These are phyloP conservation scores for Arabis alpina DNA, from an alignment of 345 rosid genomes.

Conservation along the genomic window DNA sequence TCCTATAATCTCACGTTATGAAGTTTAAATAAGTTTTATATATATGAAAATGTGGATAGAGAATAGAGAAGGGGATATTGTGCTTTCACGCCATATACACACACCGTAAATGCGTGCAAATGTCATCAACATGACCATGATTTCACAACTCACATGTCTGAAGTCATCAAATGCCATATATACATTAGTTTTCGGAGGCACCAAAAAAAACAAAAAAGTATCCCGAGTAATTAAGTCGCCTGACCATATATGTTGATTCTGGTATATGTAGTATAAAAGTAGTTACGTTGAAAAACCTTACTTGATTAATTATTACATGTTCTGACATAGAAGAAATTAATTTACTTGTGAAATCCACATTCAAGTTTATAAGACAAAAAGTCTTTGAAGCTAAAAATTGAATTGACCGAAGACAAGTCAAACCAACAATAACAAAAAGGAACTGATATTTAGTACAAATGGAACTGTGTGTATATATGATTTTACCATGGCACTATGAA, in stretches of 20 bases:
- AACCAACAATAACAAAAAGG: not conserved
- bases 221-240: too few species aligned
- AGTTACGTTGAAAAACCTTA: too few species aligned
- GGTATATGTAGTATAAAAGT: too few species aligned
- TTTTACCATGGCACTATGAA: not conserved
- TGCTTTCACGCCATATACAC: constrained; percentile 17
- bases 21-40: not conserved
- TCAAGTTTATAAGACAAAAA: not conserved
- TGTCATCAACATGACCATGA: constrained; percentile 17
- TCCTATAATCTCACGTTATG: not conserved
- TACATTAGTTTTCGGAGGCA: too few species aligned
- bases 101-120: not conserved
- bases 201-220: too few species aligned
- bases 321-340: not conserved
- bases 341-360: too few species aligned
- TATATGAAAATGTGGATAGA: not conserved
- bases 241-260: too few species aligned
- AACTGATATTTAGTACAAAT: not conserved
- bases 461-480: not conserved
- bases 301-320: too few species aligned
- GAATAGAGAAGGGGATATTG: constrained; percentile 18
- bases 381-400: not conserved
- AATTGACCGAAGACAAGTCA: not conserved
- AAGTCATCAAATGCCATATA: not conserved
- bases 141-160: constrained; percentile 32